phyloP scores from a whole-genome alignment of 2,329 filamentous ascomycete genomes.

The Sphaerulina populicola region DNA sequence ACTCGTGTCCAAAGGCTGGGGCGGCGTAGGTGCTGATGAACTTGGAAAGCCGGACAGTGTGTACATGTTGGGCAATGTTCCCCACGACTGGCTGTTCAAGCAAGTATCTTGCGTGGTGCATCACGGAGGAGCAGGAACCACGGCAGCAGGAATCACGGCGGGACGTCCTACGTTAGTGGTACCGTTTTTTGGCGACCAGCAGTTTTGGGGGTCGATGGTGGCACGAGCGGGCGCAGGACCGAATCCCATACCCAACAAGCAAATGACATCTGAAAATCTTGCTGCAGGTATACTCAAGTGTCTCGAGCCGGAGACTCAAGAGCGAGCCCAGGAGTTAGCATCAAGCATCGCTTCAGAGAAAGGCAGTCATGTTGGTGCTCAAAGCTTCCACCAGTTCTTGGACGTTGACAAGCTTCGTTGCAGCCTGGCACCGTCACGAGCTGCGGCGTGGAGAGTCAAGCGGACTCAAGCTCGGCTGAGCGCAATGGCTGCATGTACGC shows the following conservation, averaged over 20 bases:
- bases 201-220: constrained; percentile 50
- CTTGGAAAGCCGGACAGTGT: constrained; percentile 37
- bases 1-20: constrained; percentile 50
- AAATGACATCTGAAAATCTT: constrained; percentile 40
- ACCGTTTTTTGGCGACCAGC: constrained; percentile 52
- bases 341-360: constrained; percentile 38
- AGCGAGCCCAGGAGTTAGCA: constrained; percentile 35
- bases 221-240: constrained; percentile 44
- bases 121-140: constrained; percentile 53
- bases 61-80: constrained; percentile 48
- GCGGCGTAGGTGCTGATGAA: constrained; percentile 38
- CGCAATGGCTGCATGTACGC: constrained; percentile 60
- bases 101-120: constrained; percentile 50
- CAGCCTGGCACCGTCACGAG: constrained; percentile 56
- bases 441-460: constrained; percentile 67
- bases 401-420: constrained; percentile 61
- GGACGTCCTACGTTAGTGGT: constrained; percentile 48
- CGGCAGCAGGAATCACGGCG: constrained; percentile 47
- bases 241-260: constrained; percentile 40
- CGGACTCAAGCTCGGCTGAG: constrained; percentile 60
- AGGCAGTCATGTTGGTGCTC: constrained; percentile 37
- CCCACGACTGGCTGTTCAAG: constrained; percentile 53
- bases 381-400: constrained; percentile 45
- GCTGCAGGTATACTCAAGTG: constrained; percentile 42
- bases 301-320: constrained; percentile 34